Conservation (phyloP, 345 rosid species). For the Syzygium oleosum region DNA sequence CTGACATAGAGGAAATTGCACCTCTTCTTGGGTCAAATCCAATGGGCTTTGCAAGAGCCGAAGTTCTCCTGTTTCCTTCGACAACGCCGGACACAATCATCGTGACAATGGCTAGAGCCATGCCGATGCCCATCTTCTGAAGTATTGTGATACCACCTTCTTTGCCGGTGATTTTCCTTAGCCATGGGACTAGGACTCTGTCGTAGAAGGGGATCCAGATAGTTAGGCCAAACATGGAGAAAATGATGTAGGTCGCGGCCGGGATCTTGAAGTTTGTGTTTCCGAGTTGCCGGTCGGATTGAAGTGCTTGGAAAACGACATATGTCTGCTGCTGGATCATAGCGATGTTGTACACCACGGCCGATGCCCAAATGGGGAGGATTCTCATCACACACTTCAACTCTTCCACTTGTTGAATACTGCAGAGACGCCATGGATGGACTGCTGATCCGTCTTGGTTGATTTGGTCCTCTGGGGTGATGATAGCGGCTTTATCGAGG, state of each 20-base stretch:
- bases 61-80: slow-evolving; percentile 30
- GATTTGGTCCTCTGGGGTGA: slow-evolving; percentile 13
- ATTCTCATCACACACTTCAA: slow-evolving; percentile 23
- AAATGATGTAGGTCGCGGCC: slow-evolving; percentile 7
- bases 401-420: slow-evolving; percentile 46
- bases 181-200: slow-evolving; percentile 7
- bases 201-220: slow-evolving; percentile 26
- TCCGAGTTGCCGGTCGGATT: slow-evolving; percentile 2
- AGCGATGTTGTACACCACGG: background rate
- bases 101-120: slow-evolving; percentile 23
- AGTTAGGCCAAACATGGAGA: slow-evolving; percentile 9
- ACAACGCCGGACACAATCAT: slow-evolving; percentile 37
- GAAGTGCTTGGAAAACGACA: slow-evolving; percentile 13
- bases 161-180: slow-evolving; percentile 12
- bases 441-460: slow-evolving; percentile 25
- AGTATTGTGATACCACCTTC: slow-evolving; percentile 25
- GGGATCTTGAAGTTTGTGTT: slow-evolving; percentile 10
- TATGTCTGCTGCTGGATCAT: slow-evolving; percentile 6
- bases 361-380: slow-evolving; percentile 3
- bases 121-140: slow-evolving; percentile 34
- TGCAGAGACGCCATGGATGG: slow-evolving; percentile 39
- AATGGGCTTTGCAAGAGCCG: slow-evolving; percentile 36
- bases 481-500: slow-evolving; percentile 34
- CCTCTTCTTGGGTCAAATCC: slow-evolving; percentile 33
- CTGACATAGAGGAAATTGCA: slow-evolving; percentile 46